Base-by-base conservation (phyloP, 192 early-diverging fungal species). In the Coemansia sp. region DNA sequence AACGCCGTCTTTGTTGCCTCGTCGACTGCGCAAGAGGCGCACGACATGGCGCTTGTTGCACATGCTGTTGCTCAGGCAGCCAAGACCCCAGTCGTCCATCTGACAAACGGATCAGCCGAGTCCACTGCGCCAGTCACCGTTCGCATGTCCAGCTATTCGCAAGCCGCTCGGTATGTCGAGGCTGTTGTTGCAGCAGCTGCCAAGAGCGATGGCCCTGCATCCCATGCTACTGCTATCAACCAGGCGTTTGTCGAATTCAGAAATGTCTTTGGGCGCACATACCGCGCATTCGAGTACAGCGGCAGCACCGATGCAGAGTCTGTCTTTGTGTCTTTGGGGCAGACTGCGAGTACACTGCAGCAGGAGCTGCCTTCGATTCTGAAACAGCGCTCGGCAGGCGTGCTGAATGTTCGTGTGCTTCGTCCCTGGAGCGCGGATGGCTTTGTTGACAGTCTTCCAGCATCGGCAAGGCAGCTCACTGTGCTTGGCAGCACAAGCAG, bases 11-110 rank as follows among this genome's bases (percentile, higher is more conserved):
- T 95, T 20, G 69, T 98, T 45, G 83, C 88, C 6, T 96, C 95
- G 46, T 50, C 79, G 6, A 85, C 85, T 19, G 88, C 90, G 9
- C 94, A 97, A 74, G 94, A 97, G 74, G 90, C 93, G 10, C 91
- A 97, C 66, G 95, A 98, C 65, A 71, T 97, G 54, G 89, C 94
- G 13, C 54, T 96, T 16, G 83, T 93, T 64, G 90, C 95, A 38
- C 94, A 97, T 71, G 83, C 95, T 19, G 81, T 92, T n/a, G 75
- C 95, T 4, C 60, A 71, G 10, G 72, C 84, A 2, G 77, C 87
- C 10, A 58, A 69, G n/a, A 72, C 85, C 12, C 93, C 95, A 0
- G 88, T 95, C 32, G 77, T 96, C 16, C 95, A 98, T 83, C 79
- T 92, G 63, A 87, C 92, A 66, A 90, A 91, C 71, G 94, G 92